Evolutionary conservation across 225 moss, liverwort and hornwort species (phyloP).

Genomic region (Marchantia polymorpha): DNA sequence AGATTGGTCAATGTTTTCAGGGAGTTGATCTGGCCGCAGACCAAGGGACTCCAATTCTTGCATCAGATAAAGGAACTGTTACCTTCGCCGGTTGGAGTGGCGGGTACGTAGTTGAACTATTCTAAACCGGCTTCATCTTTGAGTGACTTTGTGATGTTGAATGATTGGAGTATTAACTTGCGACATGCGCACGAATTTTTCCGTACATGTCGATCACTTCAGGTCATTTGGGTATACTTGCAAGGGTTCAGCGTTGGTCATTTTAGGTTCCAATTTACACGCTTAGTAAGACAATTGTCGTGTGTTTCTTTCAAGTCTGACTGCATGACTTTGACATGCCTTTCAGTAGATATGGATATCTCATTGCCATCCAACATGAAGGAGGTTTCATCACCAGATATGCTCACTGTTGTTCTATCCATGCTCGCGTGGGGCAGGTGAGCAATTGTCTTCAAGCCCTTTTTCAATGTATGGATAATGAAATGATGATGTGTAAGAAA

Average conservation of each 20-base stretch:
- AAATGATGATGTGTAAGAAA: not conserved
- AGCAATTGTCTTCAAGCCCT: not conserved
- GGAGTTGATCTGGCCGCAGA: constrained; percentile 87
- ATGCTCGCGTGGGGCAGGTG: constrained; percentile 88
- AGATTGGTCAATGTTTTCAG: constrained; percentile 33
- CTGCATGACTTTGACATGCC: not conserved
- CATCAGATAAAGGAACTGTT: constrained; percentile 80
- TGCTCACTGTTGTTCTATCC: constrained; percentile 87
- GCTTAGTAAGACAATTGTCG: not conserved
- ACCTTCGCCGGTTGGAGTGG: constrained; percentile 91
- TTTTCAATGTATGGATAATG: not conserved
- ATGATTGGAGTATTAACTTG: no score
- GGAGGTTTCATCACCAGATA: constrained; percentile 86
- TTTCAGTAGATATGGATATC: constrained; percentile 58
- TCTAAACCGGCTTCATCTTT: not conserved
- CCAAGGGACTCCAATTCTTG: constrained; percentile 77
- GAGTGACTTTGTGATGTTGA: no score
- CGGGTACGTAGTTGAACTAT: constrained; percentile 37
- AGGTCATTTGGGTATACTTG: not conserved
- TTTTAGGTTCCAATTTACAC: not conserved
- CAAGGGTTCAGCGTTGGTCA: not conserved
- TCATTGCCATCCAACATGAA: constrained; percentile 83
- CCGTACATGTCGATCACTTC: no score
- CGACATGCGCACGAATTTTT: no score
- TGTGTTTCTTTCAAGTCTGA: not conserved